phyloP scores from a whole-genome alignment of 306 rosid species.

The Biancaea sappan region DNA sequence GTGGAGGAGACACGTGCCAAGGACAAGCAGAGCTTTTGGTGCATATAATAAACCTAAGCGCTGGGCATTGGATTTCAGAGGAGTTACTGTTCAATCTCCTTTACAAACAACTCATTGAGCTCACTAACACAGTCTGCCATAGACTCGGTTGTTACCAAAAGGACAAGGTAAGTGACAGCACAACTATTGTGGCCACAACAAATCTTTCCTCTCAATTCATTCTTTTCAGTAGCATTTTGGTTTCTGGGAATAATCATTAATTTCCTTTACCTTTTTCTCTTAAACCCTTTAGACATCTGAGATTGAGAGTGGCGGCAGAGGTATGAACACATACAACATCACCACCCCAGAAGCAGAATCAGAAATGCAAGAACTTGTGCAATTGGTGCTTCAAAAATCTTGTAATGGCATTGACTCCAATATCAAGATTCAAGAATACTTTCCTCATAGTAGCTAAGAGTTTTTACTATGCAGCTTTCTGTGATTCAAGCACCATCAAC shows the following conservation, averaged over 20 bases:
- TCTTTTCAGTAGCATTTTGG: too few relatives aligned
- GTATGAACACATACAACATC: constrained; percentile 1
- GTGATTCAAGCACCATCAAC: constrained; percentile 66
- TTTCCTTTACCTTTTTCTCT: background rate
- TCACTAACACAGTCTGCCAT: constrained; percentile 62
- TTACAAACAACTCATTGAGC: constrained; percentile 44
- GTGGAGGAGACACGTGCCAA: constrained; percentile 54
- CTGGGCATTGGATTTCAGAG: constrained; percentile 48
- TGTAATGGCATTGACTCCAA: constrained; percentile 44
- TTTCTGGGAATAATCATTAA: too few relatives aligned
- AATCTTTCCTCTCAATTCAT: background rate
- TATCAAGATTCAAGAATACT: constrained; percentile 70
- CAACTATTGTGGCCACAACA: constrained; percentile 1
- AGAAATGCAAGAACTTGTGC: constrained; percentile 70
- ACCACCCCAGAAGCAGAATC: constrained; percentile 54
- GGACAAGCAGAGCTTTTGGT: constrained; percentile 72
- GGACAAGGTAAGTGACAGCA: constrained; percentile 56
- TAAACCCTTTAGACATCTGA: constrained; percentile 43
- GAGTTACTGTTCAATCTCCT: constrained; percentile 53
- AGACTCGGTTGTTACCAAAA: constrained; percentile 49
- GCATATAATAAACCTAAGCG: constrained; percentile 62
- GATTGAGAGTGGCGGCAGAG: constrained; percentile 28
- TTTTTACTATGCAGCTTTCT: constrained; percentile 66
- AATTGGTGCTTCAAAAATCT: constrained; percentile 60
- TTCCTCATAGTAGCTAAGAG: constrained; percentile 71